Evolutionary conservation across 2,329 filamentous ascomycete genomes (phyloP).

Genomic region (Didymella lethalis): DNA sequence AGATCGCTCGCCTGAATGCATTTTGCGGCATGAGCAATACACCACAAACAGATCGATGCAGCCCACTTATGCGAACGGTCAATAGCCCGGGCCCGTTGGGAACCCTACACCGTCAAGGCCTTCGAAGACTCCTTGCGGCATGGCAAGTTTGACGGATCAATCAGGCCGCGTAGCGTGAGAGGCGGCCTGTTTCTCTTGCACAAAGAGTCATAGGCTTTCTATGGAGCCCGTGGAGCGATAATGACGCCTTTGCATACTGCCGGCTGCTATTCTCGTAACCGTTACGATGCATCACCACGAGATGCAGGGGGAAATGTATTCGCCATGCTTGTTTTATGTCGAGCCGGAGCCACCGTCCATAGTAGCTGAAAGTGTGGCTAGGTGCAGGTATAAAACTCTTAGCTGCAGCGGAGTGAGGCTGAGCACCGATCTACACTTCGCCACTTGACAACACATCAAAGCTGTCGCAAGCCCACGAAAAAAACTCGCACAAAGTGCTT

Average conservation of each 20-base stretch:
- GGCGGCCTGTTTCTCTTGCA: constrained; percentile 33
- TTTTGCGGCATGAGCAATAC: constrained; percentile 27
- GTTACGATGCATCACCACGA: constrained; percentile 24
- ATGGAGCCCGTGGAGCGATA: constrained; percentile 28
- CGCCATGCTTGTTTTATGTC: constrained; percentile 14
- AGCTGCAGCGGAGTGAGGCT: constrained; percentile 44
- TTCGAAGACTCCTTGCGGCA: constrained; percentile 14
- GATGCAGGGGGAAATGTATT: constrained; percentile 12
- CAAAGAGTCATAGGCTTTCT: constrained; percentile 45
- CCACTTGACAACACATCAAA: constrained; percentile 47
- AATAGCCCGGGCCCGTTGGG: constrained; percentile 29
- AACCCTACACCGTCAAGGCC: constrained; percentile 30
- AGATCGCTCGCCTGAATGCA: constrained; percentile 25
- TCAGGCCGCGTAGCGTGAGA: constrained; percentile 38
- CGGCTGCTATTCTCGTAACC: constrained; percentile 42
- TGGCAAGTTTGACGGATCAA: constrained; percentile 36
- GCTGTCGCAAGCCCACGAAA: constrained; percentile 22
- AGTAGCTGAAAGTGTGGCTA: constrained; percentile 44
- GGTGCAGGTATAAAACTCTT: constrained; percentile 31
- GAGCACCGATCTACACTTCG: constrained; percentile 39
- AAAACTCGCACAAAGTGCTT: constrained; percentile 11
- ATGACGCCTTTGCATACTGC: constrained; percentile 30
- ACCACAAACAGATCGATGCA: constrained; percentile 36
- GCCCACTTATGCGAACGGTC: constrained; percentile 30
- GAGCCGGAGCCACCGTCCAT: constrained; percentile 39